A percentile compares a stretch with the other conserved stretches of the same genome.
Conservation (phyloP, 352 stramenopile species). For the Blastocystis hominis region DNA sequence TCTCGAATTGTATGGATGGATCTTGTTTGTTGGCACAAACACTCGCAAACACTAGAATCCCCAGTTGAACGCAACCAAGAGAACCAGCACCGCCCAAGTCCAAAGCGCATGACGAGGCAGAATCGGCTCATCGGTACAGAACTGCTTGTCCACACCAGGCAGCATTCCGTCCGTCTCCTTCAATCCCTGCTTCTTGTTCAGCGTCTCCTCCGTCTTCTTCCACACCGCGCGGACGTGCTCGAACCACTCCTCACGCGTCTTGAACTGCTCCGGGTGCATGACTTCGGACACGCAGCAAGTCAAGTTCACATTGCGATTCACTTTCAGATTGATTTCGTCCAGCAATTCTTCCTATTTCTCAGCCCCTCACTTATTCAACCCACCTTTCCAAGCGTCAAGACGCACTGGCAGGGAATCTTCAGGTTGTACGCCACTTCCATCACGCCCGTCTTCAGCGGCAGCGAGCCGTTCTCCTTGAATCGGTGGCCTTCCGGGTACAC, state of each 20-base stretch:
- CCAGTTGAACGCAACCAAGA: background rate
- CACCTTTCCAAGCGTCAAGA: constrained; percentile 40
- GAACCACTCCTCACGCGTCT: constrained; percentile 51
- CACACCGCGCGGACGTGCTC: background rate
- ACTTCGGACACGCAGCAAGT: constrained; percentile 34
- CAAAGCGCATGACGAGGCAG: background rate
- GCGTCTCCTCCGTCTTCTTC: constrained; percentile 27
- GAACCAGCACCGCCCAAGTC: background rate
- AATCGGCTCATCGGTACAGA: background rate
- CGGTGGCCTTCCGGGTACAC: constrained; percentile 55
- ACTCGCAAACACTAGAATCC: background rate
- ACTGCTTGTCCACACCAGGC: background rate
- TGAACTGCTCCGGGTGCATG: constrained; percentile 23
- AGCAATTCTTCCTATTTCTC: constrained; percentile 33
- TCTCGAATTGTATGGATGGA: background rate
- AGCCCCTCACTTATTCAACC: background rate
- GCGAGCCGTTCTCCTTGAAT: constrained; percentile 27
- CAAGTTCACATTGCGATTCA: background rate
- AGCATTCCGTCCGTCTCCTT: background rate
- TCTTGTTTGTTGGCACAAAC: constrained; percentile 19
- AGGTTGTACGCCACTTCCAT: constrained; percentile 55
- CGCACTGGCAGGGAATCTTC: constrained; percentile 8
- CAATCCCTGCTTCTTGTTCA: constrained; percentile 46
- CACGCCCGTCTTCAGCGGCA: constrained; percentile 47
- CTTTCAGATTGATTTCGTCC: constrained; percentile 47